Evolutionary conservation across 768 basidiomycete species (phyloP), one percentile per base, ranked within the genome.

Genomic region (Phallus indusiatus): DNA sequence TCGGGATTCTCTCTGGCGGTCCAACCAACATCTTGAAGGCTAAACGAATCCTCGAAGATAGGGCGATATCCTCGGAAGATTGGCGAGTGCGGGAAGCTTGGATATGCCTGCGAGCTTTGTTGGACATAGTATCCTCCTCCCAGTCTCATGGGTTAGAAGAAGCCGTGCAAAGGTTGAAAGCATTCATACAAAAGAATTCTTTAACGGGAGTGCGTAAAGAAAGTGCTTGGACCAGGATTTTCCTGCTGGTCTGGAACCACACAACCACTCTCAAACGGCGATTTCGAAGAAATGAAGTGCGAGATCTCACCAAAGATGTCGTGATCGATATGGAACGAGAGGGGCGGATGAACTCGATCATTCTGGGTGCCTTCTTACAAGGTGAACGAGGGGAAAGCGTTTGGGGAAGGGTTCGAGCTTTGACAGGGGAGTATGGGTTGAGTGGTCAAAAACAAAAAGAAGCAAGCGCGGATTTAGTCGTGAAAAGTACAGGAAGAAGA

Each of bases 281-380:
- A 14, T 75, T 78, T 66, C 78, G 82, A 4, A 85, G 86, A 2
- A 70, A 71, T 1, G 64, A 84, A 16, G 71, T 90, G 28, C 77
- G 86, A 50, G 78, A 81, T 34, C 75, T 83, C 22, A 78, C 79
- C 16, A 76, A 78, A 60, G 66, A 65, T n/a, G 85, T 81, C 0
- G 66, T 89, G 46, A 74, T 76, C 7, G 57, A 59, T 12, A 18
- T 37, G 12, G 57, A 59, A 21, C 20, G 55, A 33, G 49, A 18
- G 21, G 48, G 57, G 20, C 33, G 50, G 2, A 80, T 74, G 68
- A 90, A 91, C 68, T 87, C 86, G 4, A 73, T 86, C 21, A 72
- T 90, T 47, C 66, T 92, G 21, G 86, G 84, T 6, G 71, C 90
- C 64, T 88, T 91, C 67, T 68, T 91, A 62, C 88, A 90, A 68